phyloP scores from a whole-genome alignment of 2,329 filamentous ascomycete genomes.

The Cryphonectria radicalis region DNA sequence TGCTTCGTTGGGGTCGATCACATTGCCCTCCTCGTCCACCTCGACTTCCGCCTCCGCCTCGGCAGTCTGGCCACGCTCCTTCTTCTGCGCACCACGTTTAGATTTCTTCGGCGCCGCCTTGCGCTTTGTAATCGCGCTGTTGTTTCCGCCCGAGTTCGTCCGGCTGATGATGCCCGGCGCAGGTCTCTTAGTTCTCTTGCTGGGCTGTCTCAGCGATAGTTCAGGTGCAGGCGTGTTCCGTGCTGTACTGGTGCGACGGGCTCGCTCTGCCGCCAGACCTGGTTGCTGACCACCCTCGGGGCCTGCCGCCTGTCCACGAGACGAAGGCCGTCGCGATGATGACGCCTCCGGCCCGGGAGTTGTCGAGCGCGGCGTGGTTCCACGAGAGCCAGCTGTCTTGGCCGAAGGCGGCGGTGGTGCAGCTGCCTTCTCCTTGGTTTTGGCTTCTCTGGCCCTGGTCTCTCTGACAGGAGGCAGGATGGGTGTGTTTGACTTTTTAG shows the following conservation, averaged over 20 bases:
- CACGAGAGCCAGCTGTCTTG: conserved; percentile 31
- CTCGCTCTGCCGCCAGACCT: conserved; percentile 56
- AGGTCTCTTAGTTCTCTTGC: conserved; percentile 68
- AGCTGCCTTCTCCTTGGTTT: conserved; percentile 28
- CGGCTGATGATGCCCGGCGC: conserved; percentile 73
- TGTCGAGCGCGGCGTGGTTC: conserved; percentile 36
- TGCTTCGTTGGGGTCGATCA: conserved; percentile 76
- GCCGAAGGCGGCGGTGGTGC: conserved; percentile 19
- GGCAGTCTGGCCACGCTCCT: conserved; percentile 46
- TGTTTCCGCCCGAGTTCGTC: conserved; percentile 61
- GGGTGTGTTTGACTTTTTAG: conserved; percentile 41
- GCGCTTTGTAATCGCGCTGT: conserved; percentile 70
- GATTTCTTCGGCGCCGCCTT: conserved; percentile 69
- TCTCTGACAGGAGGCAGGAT: conserved; percentile 42
- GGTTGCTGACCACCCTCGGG: conserved; percentile 44
- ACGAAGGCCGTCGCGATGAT: conserved; percentile 50
- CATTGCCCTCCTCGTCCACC: conserved; percentile 69
- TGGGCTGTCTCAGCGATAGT: conserved; percentile 43
- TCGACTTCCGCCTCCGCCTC: conserved; percentile 58
- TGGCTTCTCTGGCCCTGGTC: conserved; percentile 39
- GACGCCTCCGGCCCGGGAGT: conserved; percentile 41
- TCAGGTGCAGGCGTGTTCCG: conserved; percentile 62
- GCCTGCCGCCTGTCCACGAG: conserved; percentile 57
- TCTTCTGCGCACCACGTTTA: conserved; percentile 53
- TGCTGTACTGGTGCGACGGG: conserved; percentile 60